These are phyloP conservation scores for Ceratobasidium sp. DNA, from an alignment of 1,284 basidiomycete species.

Conservation along the genomic window DNA sequence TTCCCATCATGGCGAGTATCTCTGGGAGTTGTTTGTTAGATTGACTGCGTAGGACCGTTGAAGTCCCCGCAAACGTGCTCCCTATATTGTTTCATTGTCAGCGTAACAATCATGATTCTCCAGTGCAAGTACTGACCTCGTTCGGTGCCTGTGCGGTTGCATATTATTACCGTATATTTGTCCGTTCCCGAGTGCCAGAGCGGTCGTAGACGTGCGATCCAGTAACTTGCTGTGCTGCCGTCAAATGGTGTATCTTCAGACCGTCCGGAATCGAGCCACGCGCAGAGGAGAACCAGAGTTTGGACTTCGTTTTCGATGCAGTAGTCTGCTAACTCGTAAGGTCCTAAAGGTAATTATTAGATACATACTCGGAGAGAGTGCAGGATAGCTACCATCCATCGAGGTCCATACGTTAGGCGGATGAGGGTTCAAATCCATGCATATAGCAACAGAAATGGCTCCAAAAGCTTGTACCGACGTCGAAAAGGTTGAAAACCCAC, in stretches of 20 bases:
- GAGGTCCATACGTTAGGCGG: slow-evolving; percentile 64
- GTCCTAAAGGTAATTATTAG: slow-evolving; percentile 59
- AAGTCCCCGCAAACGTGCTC: slow-evolving; percentile 59
- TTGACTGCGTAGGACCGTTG: slow-evolving; percentile 55
- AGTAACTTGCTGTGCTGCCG: slow-evolving; percentile 73
- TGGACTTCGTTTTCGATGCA: slow-evolving; percentile 70
- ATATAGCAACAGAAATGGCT: slow-evolving; percentile 78
- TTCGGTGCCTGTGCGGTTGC: slow-evolving; percentile 62
- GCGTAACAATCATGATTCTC: neutral
- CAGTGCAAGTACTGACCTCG: slow-evolving; percentile 55
- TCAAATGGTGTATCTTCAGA: slow-evolving; percentile 59
- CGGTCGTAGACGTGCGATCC: slow-evolving; percentile 73
- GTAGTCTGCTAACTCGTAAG: slow-evolving; percentile 85
- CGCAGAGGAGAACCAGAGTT: slow-evolving; percentile 80
- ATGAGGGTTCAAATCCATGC: slow-evolving; percentile 87
- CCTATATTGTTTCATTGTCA: slow-evolving; percentile 52
- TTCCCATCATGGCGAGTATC: slow-evolving; percentile 48
- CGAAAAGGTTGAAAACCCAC: slow-evolving; percentile 76
- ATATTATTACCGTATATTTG: slow-evolving; percentile 57
- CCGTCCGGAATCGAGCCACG: slow-evolving; percentile 71
- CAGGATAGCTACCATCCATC: slow-evolving; percentile 53
- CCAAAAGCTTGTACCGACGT: slow-evolving; percentile 67
- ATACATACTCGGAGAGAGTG: no score
- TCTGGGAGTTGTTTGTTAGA: slow-evolving; percentile 34
- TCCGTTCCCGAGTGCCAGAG: slow-evolving; percentile 63